Evolutionary conservation across 2,329 filamentous ascomycete genomes (phyloP).

Genomic region (Fusarium luffae): DNA sequence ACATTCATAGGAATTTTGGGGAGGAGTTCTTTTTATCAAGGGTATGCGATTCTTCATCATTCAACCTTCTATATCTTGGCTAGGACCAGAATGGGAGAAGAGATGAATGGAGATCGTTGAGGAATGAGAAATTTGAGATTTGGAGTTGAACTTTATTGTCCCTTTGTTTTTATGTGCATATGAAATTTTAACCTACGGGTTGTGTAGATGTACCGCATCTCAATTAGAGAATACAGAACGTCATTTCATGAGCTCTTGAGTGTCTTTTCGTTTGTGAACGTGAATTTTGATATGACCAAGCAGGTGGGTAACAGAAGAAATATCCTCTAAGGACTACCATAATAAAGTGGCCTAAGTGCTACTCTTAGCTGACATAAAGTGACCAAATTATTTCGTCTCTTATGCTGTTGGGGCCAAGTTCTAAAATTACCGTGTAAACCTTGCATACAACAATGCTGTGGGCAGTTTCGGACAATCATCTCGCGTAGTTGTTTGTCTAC

Average conservation of each 20-base stretch:
- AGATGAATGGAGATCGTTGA: neutral
- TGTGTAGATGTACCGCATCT: constrained; percentile 24
- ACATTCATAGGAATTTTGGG: constrained; percentile 6
- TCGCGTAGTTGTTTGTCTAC: neutral
- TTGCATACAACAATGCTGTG: neutral
- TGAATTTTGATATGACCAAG: neutral
- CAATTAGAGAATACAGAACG: constrained; percentile 28
- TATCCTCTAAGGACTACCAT: no score
- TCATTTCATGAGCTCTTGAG: neutral
- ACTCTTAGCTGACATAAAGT: no score
- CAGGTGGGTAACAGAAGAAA: no score
- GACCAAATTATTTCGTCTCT: no score
- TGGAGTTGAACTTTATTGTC: constrained; percentile 31
- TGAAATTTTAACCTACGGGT: constrained; percentile 28
- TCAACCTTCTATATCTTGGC: neutral
- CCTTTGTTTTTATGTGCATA: constrained; percentile 41
- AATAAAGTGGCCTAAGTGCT: no score
- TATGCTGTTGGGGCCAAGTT: no score
- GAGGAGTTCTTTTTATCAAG: constrained; percentile 14
- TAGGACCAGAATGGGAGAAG: constrained; percentile 16
- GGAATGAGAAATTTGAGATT: constrained; percentile 29
- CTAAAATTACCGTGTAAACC: neutral
- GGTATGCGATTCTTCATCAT: neutral
- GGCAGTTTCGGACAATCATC: neutral
- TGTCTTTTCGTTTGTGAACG: neutral